These are phyloP conservation scores for Hanseniaspora occidentalis DNA, from an alignment of 805 yeast species.

Conservation along the genomic window DNA sequence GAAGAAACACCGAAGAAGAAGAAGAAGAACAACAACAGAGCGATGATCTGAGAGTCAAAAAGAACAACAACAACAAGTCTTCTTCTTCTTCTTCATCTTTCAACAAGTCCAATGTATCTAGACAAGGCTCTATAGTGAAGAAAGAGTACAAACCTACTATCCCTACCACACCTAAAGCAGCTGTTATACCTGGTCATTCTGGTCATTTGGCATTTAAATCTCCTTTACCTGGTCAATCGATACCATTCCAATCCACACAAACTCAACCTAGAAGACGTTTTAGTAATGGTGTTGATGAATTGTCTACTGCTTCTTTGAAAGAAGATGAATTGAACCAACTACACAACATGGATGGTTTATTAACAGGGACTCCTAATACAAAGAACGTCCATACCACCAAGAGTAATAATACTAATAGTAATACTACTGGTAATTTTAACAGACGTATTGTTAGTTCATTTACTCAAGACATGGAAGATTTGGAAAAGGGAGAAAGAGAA, in stretches of 20 bases:
- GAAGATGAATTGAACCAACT: slow-evolving; percentile 15
- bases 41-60: background rate
- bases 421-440: slow-evolving; percentile 8
- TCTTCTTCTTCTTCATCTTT: too few species aligned
- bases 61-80: background rate
- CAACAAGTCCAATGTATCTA: slow-evolving; percentile 5
- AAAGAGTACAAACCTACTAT: slow-evolving; percentile 26
- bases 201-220: slow-evolving; percentile 15
- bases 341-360: slow-evolving; percentile 21
- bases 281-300: slow-evolving; percentile 16
- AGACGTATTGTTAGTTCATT: too few species aligned
- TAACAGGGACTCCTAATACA: slow-evolving; percentile 36
- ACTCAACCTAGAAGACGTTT: slow-evolving; percentile 13
- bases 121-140: slow-evolving; percentile 16
- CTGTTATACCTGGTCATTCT: slow-evolving; percentile 13
- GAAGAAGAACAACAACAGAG: slow-evolving; percentile 5
- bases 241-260: slow-evolving; percentile 12
- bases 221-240: background rate
- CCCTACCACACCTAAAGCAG: slow-evolving; percentile 46
- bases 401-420: background rate
- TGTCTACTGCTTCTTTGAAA: slow-evolving; percentile 25
- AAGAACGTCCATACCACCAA: too few species aligned
- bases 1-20: background rate
- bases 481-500: background rate
- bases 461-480: too few species aligned